Evolutionary conservation across 257 asterid species (phyloP), one percentile per base, ranked within the genome.

Genomic region (Scutellaria minor): DNA sequence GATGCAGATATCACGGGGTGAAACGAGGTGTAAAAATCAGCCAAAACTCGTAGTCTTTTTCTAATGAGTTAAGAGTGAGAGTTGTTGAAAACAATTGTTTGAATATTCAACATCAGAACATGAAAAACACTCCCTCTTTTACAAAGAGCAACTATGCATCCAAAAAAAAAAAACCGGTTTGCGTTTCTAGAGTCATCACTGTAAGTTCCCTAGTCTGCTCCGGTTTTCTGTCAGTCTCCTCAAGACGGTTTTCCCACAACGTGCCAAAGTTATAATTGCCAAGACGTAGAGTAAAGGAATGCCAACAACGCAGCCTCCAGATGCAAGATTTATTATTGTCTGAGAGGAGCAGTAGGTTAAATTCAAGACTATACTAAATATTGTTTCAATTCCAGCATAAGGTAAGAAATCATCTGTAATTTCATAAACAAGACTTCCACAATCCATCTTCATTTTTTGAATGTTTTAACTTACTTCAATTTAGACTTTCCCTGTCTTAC

Each of bases 241-340:
- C 92, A 93, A 85, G 15, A 85, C 93, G 66, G 83, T 83, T 75
- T 77, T 94, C 48, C 95, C 97, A 37, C 96, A 91, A 60, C 85
- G 82, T 27, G 77, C 77, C 77, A 91, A 77, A 12, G 93, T 88
- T 53, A 85, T 48, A 6, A 80, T 39, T 60, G 97, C 87, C 78
- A 83, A 15, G 50, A 75, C 78, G 65, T 88, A 87, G 35, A 94
- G 88, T 64, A 94, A 86, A 52, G 99, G 98, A 78, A 94, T 89
- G 70, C 95, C 87, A 46, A 91, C 56, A 22, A 87, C 77, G 73
- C 99, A 94, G 75, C 99, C 99, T 44, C 96, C 96, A 42, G 86
- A 80, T 27, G 87, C 82, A 74, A 94, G 96, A 83, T 94, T 88
- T 69, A 79, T 74, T 78, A 94, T 70, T 14, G 97, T 94, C 98